Conservation (phyloP, 106 monocot species). For the Triglochin maritima region DNA sequence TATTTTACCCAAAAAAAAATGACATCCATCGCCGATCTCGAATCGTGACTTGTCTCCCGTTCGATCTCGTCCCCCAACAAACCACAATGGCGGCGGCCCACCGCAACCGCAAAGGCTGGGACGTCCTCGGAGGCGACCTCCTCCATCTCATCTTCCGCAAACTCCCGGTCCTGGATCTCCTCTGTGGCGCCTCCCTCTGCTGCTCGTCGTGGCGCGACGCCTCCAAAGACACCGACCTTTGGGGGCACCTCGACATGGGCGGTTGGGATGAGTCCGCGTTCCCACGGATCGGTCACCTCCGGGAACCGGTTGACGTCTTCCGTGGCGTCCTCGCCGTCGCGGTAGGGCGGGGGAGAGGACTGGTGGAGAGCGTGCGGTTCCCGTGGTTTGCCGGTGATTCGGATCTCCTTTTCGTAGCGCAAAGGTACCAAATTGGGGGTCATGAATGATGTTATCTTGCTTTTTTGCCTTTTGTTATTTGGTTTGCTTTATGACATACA, state of each 20-base stretch:
- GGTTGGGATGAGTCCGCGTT: slow-evolving; percentile 18
- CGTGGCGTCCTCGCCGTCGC: slow-evolving; percentile 17
- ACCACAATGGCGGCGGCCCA: too few relatives aligned
- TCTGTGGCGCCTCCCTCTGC: slow-evolving; percentile 29
- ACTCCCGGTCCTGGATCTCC: slow-evolving; percentile 25
- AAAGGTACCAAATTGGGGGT: slow-evolving; percentile 18
- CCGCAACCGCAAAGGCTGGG: too few relatives aligned
- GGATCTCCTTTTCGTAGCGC: slow-evolving; percentile 34
- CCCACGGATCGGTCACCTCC: slow-evolving; percentile 8
- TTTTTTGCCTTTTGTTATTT: background rate
- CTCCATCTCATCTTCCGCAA: slow-evolving; percentile 19
- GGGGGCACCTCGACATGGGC: slow-evolving; percentile 40
- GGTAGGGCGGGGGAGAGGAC: slow-evolving; percentile 6
- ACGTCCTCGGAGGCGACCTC: too few relatives aligned
- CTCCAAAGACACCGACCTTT: slow-evolving; percentile 21
- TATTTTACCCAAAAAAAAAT: too few relatives aligned
- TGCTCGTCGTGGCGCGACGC: slow-evolving; percentile 49
- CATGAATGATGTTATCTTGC: background rate
- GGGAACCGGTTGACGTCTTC: slow-evolving; percentile 10
- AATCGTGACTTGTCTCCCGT: too few relatives aligned
- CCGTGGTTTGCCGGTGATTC: slow-evolving; percentile 32
- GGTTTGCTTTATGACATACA: background rate
- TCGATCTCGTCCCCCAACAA: too few relatives aligned
- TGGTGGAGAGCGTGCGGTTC: slow-evolving; percentile 23
- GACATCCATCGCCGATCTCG: too few relatives aligned